A percentile compares a stretch with the other conserved stretches of the same genome.
phyloP scores from a whole-genome alignment of 2,329 filamentous ascomycete genomes.

The Dactylellina parvicollis region DNA sequence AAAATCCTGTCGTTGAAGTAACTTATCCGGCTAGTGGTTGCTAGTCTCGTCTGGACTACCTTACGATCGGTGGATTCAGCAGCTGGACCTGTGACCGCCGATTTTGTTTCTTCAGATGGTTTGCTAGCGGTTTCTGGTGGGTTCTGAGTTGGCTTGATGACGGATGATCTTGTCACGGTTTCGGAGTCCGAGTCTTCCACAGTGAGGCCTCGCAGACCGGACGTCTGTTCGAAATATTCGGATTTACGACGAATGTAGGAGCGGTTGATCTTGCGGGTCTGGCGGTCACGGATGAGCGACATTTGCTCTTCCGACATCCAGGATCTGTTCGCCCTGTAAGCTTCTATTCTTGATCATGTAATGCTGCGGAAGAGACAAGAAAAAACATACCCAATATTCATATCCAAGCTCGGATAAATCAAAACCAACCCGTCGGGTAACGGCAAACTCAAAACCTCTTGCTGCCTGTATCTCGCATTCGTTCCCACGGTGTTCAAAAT shows the following conservation, averaged over 20 bases:
- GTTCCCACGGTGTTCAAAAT: slow-evolving; percentile 71
- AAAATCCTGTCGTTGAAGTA: slow-evolving; percentile 97
- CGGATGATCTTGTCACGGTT: slow-evolving; percentile 66
- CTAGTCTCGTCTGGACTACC: slow-evolving; percentile 79
- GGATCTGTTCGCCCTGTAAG: slow-evolving; percentile 64
- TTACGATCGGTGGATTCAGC: slow-evolving; percentile 54
- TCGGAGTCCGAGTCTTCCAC: slow-evolving; percentile 68
- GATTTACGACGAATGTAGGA: slow-evolving; percentile 83
- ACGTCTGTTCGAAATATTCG: slow-evolving; percentile 78
- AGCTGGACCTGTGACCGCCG: slow-evolving; percentile 54
- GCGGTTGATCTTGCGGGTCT: slow-evolving; percentile 78
- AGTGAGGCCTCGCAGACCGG: slow-evolving; percentile 76
- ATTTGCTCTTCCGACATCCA: slow-evolving; percentile 99
- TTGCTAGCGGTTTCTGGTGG: slow-evolving; percentile 7
- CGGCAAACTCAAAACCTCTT: slow-evolving; percentile 67
- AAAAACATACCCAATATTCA: slow-evolving; percentile 78
- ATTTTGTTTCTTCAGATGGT: slow-evolving; percentile 40
- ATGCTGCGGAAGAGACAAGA: neutral
- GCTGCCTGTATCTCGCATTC: slow-evolving; percentile 51
- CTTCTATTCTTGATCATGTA: neutral
- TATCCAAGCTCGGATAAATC: slow-evolving; percentile 89
- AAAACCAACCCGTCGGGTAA: slow-evolving; percentile 82
- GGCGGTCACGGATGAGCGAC: slow-evolving; percentile 86
- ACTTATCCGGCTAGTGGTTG: slow-evolving; percentile 95
- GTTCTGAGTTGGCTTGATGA: slow-evolving; percentile 41